These are phyloP conservation scores for Pestalotiopsis sp. DNA, from an alignment of 2,329 filamentous ascomycete species.

Conservation along the genomic window DNA sequence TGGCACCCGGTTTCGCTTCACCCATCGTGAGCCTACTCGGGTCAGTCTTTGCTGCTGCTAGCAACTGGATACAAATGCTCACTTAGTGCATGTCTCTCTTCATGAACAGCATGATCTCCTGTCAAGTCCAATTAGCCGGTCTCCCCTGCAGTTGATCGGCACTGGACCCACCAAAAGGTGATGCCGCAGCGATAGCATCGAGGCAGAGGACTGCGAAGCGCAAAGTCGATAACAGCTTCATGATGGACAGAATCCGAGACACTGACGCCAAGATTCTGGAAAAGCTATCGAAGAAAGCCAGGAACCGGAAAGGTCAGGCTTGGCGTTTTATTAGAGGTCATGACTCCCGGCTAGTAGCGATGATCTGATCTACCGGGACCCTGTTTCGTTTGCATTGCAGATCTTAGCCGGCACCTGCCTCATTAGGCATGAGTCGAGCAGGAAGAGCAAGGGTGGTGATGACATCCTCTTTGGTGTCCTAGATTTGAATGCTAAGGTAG, in stretches of 20 bases:
- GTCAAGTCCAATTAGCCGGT: neutral
- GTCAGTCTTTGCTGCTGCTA: neutral
- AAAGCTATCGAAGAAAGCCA: neutral
- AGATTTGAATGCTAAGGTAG: neutral
- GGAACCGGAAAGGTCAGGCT: neutral
- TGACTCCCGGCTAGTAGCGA: neutral
- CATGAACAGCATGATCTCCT: constrained; percentile 8
- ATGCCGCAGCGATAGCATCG: neutral
- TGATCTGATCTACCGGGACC: neutral
- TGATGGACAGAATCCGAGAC: neutral
- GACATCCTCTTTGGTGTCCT: neutral
- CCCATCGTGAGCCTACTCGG: constrained; percentile 3
- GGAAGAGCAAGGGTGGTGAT: neutral
- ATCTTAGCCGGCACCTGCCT: neutral
- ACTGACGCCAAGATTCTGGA: neutral
- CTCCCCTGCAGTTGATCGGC: neutral
- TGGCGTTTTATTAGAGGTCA: neutral
- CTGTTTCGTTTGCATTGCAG: neutral
- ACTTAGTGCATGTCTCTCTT: neutral
- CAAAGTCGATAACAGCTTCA: neutral
- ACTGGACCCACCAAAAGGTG: neutral
- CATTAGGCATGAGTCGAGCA: neutral
- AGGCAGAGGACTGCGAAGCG: neutral
- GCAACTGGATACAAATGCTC: neutral
- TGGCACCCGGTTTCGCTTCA: constrained; percentile 6